These are phyloP conservation scores for Phytophthora citricola DNA, from an alignment of 352 stramenopile species.

Conservation along the genomic window DNA sequence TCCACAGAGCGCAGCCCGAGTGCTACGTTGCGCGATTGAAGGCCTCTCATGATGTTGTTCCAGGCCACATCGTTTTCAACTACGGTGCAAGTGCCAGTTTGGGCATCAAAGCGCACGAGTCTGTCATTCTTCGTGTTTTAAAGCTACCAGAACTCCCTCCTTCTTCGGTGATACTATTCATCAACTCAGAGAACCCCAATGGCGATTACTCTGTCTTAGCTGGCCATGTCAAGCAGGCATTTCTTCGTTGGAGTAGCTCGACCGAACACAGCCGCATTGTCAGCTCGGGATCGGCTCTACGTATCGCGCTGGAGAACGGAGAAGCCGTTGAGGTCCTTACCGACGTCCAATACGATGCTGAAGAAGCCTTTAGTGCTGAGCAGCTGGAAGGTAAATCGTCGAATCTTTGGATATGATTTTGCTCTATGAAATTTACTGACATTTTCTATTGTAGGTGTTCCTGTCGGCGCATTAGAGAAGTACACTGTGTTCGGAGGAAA, in stretches of 20 bases:
- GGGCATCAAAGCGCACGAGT: slow-evolving; percentile 22
- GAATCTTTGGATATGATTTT: background rate
- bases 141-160: slow-evolving; percentile 53
- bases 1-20: slow-evolving; percentile 16
- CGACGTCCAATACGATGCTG: slow-evolving; percentile 52
- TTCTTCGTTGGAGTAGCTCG: slow-evolving; percentile 40
- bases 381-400: slow-evolving; percentile 54
- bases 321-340: slow-evolving; percentile 35
- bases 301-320: slow-evolving; percentile 18
- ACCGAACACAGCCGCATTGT: slow-evolving; percentile 25
- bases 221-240: slow-evolving; percentile 37
- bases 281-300: slow-evolving; percentile 45
- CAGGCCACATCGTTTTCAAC: slow-evolving; percentile 49
- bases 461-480: slow-evolving; percentile 60
- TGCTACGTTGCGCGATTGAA: slow-evolving; percentile 55
- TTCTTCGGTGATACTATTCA: slow-evolving; percentile 36
- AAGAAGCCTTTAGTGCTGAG: slow-evolving; percentile 46
- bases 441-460: slow-evolving; percentile 44
- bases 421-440: background rate
- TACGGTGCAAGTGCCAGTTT: slow-evolving; percentile 22
- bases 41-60: slow-evolving; percentile 41
- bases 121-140: slow-evolving; percentile 58
- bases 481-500: slow-evolving; percentile 59
- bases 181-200: slow-evolving; percentile 16
- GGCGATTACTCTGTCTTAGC: slow-evolving; percentile 5